Percentiles rank a stretch among this genome's conserved stretches.
phyloP scores from a whole-genome alignment of 2,329 filamentous ascomycete genomes.

The Penicillium sp. region DNA sequence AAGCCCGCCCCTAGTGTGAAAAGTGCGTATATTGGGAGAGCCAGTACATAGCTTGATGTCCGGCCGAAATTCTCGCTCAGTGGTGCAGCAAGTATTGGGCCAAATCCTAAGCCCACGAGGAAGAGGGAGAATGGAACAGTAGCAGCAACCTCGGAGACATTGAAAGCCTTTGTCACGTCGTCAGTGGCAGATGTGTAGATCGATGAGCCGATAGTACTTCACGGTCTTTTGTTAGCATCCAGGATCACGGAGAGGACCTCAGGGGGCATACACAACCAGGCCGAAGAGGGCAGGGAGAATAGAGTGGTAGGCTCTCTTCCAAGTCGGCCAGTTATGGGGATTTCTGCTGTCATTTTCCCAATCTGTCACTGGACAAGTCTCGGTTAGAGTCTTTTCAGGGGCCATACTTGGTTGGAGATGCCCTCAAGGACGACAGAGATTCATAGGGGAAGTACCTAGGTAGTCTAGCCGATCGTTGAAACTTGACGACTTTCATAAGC shows the following conservation, averaged over 20 bases:
- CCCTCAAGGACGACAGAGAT: too few species aligned
- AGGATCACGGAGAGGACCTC: too few species aligned
- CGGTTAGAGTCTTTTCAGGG: too few species aligned
- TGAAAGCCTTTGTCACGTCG: background rate
- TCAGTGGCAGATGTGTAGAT: conserved; percentile 3
- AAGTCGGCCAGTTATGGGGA: conserved; percentile 5
- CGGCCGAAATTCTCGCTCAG: conserved; percentile 59
- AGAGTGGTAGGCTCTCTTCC: conserved; percentile 8
- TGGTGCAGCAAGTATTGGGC: conserved; percentile 57
- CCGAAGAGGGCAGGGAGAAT: conserved; percentile 3
- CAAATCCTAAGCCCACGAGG: conserved; percentile 60
- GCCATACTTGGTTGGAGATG: too few species aligned
- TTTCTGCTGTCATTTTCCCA: conserved; percentile 5
- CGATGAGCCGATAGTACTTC: conserved; percentile 3
- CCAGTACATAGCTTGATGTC: conserved; percentile 48
- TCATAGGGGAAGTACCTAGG: too few species aligned
- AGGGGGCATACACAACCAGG: conserved; percentile 3
- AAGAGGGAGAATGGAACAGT: conserved; percentile 46
- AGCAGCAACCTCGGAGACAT: conserved; percentile 1
- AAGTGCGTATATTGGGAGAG: conserved; percentile 56
- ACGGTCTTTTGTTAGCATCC: background rate
- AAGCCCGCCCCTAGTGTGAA: conserved; percentile 64
- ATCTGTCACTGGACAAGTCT: background rate
- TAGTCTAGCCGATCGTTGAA: too few species aligned
- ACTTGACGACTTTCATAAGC: too few species aligned